Conservation (phyloP, 371 early-diverging fungal genomes). For the Choanephora cucurbitarum region DNA sequence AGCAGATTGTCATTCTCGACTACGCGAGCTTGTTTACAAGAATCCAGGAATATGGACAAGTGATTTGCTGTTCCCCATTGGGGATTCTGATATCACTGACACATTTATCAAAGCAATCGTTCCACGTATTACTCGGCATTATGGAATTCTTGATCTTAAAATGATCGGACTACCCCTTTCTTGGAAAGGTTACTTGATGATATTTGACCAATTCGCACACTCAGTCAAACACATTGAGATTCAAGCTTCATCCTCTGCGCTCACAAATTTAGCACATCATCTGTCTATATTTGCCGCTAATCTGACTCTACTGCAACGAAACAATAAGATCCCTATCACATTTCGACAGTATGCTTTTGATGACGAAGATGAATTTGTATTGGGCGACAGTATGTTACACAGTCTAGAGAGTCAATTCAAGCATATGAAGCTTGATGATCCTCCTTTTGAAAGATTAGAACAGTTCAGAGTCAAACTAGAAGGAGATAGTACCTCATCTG, state of each 20-base stretch:
- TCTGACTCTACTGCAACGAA: slow-evolving; percentile 36
- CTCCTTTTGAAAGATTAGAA: slow-evolving; percentile 43
- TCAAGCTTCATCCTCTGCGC: slow-evolving; percentile 7
- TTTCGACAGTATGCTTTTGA: slow-evolving; percentile 40
- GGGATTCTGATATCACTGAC: slow-evolving; percentile 37
- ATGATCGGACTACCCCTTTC: slow-evolving; percentile 36
- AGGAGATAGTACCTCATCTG: slow-evolving; percentile 10
- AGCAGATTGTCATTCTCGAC: slow-evolving; percentile 15
- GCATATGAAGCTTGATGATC: slow-evolving; percentile 37
- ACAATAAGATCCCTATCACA: slow-evolving; percentile 45
- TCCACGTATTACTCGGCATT: slow-evolving; percentile 41
- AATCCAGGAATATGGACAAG: slow-evolving; percentile 39
- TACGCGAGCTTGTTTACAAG: slow-evolving; percentile 25
- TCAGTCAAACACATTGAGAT: slow-evolving; percentile 38
- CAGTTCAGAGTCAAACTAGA: slow-evolving; percentile 21
- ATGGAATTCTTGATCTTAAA: slow-evolving; percentile 33
- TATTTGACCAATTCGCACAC: slow-evolving; percentile 53
- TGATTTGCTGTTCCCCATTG: slow-evolving; percentile 35
- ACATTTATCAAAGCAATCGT: slow-evolving; percentile 29
- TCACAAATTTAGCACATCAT: slow-evolving; percentile 30
- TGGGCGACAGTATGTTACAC: slow-evolving; percentile 28
- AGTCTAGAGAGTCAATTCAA: slow-evolving; percentile 19
- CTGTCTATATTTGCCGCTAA: slow-evolving; percentile 43
- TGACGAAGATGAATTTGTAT: slow-evolving; percentile 25
- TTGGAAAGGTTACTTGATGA: slow-evolving; percentile 39